Conservation (phyloP, 108 stramenopile genomes). For the Epipyxis sp. region DNA sequence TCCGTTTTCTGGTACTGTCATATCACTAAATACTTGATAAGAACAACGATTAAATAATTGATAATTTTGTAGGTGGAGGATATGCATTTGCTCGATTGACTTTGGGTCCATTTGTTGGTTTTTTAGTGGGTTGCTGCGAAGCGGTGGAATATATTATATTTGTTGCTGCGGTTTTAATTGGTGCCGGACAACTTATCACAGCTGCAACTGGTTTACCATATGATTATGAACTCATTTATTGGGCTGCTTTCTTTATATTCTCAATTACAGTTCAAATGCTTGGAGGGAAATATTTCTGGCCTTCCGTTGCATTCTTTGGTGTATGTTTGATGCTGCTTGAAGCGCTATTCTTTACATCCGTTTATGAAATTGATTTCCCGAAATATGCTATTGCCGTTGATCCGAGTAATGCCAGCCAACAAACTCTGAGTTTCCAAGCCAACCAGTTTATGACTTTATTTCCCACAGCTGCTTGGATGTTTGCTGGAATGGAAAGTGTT, state of each 20-base stretch:
- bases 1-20: slow-evolving; percentile 10
- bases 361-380: not conserved
- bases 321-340: too few species aligned
- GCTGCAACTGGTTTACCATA: not conserved
- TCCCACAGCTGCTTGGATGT: not conserved
- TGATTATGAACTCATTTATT: not conserved
- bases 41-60: too few species aligned
- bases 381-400: not conserved
- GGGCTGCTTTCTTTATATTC: not conserved
- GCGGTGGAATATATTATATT: not conserved
- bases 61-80: not conserved
- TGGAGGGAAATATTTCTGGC: not conserved
- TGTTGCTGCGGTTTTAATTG: not conserved
- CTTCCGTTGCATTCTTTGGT: not conserved
- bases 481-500: not conserved
- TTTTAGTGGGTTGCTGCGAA: not conserved
- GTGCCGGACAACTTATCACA: not conserved
- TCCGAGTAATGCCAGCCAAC: not conserved
- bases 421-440: not conserved
- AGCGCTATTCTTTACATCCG: not conserved
- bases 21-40: too few species aligned
- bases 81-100: not conserved
- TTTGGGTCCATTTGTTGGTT: slow-evolving; percentile 13
- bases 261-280: not conserved
- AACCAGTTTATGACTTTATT: not conserved